These are phyloP conservation scores for Porcisia deanei DNA, from an alignment of 208 protist genomes.

Conservation along the genomic window DNA sequence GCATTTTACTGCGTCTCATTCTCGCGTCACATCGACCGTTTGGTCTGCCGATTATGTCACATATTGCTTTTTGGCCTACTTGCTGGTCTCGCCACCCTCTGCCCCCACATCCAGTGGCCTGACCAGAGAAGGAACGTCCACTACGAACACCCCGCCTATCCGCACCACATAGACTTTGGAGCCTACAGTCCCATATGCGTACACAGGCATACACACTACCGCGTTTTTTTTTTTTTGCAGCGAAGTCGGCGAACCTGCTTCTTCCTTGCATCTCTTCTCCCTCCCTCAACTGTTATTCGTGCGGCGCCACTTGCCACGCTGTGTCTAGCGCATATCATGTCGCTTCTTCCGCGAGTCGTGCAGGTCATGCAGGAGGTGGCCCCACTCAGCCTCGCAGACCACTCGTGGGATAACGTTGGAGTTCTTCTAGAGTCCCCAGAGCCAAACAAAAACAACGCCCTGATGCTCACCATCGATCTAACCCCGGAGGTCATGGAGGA, in stretches of 20 bases:
- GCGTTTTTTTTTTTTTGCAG: neutral
- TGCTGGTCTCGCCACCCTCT: neutral
- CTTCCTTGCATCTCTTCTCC: neutral
- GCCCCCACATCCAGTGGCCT: neutral
- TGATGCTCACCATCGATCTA: constrained; percentile 92
- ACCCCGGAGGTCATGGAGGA: constrained; percentile 90
- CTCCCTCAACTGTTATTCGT: neutral
- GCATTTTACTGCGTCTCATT: neutral
- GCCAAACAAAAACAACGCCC: constrained; percentile 44
- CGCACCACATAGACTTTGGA: neutral
- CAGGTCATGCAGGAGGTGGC: constrained; percentile 80
- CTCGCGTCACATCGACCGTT: neutral
- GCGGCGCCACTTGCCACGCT: neutral
- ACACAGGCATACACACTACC: neutral
- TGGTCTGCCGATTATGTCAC: neutral
- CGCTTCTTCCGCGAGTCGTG: constrained; percentile 58
- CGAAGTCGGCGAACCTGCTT: neutral
- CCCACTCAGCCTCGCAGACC: constrained; percentile 85
- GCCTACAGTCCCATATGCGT: neutral
- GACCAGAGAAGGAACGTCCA: neutral
- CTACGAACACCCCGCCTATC: neutral
- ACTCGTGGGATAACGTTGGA: constrained; percentile 95
- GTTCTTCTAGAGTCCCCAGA: constrained; percentile 88
- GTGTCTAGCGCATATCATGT: constrained; percentile 18
- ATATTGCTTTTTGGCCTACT: neutral